phyloP scores from a whole-genome alignment of 2,329 filamentous ascomycete species.

The Sordariomycetes sp. region DNA sequence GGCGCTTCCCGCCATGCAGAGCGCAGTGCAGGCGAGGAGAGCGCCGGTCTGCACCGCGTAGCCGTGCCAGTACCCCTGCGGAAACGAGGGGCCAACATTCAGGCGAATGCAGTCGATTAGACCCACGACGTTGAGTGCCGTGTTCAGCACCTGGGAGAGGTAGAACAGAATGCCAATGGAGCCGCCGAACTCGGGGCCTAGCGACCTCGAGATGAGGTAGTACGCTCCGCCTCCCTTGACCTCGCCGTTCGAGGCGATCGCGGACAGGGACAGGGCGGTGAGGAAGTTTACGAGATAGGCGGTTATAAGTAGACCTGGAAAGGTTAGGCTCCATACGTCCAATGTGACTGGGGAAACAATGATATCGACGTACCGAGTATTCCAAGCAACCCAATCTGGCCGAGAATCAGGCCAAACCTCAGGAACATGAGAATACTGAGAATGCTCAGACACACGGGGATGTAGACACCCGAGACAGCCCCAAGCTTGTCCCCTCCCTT shows the following conservation, averaged over 20 bases:
- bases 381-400: constrained; percentile 67
- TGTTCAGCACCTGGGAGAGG: constrained; percentile 80
- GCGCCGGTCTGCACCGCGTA: constrained; percentile 68
- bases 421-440: constrained; percentile 89
- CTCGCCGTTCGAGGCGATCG: constrained; percentile 82
- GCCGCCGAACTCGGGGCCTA: constrained; percentile 82
- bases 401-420: constrained; percentile 75
- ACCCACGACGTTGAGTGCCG: constrained; percentile 78
- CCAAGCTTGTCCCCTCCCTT: constrained; percentile 35
- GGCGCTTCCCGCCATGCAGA: constrained; percentile 71
- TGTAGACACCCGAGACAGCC: constrained; percentile 69
- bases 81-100: constrained; percentile 59
- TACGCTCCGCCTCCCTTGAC: constrained; percentile 83
- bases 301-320: constrained; percentile 54
- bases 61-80: constrained; percentile 63
- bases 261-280: constrained; percentile 76
- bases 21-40: constrained; percentile 58
- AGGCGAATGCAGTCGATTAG: constrained; percentile 72
- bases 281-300: constrained; percentile 78
- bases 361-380: constrained; percentile 51
- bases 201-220: constrained; percentile 75
- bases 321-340: not conserved
- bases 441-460: constrained; percentile 82
- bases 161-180: constrained; percentile 85
- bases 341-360: not conserved